Evolutionary conservation across 2,329 filamentous ascomycete species (phyloP), one percentile per base, ranked within the genome.

Genomic region (Kalaharituber pfeilii): DNA sequence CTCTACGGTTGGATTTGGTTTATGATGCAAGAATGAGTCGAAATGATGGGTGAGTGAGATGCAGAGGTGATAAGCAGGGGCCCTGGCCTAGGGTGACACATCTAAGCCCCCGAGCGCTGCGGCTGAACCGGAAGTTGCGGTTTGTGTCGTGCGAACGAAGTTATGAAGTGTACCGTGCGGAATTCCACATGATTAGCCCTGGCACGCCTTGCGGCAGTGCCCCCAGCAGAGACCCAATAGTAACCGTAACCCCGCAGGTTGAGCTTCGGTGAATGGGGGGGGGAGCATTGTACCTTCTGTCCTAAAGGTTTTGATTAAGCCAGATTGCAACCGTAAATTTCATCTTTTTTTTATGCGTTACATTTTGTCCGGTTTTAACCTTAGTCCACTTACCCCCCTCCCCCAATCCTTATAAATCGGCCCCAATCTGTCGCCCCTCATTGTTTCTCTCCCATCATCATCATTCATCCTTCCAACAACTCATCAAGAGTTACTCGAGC

Each of bases 331-430:
- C 29, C 29, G 8, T 33, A 33, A 33, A 33, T 33, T 33, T 33
- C n/a, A 33, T 33, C n/a, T n/a, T n/a, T 8, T n/a, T n/a, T n/a
- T 8, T 8, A 33, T 15, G 20, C 20, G 4, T 3, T 39, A 39
- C 20, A n/a, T 18, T 1, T 5, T 4, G 4, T 8, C 20, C 33
- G 33, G 33, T 18, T 4, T 8, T 39, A 4, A 9, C 4, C 13
- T 39, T 39, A 18, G 33, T 18, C 33, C 33, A 39, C 42, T 13
- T 47, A 5, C n/a, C 42, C 42, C 42, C 24, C 22, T 9, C 30
- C 30, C 30, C n/a, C n/a, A n/a, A 36, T n/a, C n/a, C 42, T 47
- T 47, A 47, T 47, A 47, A 47, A 47, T 47, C 42, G n/a, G 5
- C 18, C 15, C 3, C 5, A 7, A 25, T 47, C 24, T 25, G n/a